Evolutionary conservation across 805 yeast species (phyloP).

Genomic region (Spathaspora gorwiae): DNA sequence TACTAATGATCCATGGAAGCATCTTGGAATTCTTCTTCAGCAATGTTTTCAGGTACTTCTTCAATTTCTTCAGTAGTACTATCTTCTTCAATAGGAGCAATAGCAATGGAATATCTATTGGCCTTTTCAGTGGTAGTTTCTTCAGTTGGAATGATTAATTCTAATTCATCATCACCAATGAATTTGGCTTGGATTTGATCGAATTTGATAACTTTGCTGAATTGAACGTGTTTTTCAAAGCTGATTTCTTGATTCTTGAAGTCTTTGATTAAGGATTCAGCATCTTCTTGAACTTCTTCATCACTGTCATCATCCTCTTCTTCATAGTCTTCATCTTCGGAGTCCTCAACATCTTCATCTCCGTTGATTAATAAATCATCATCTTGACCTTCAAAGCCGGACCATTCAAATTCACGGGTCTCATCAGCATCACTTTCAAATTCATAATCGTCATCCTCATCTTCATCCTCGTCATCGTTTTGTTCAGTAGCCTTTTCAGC

Average conservation of each 20-base stretch:
- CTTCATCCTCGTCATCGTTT: slow-evolving; percentile 6
- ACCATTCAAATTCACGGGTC: slow-evolving; percentile 9
- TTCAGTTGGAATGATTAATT: slow-evolving; percentile 37
- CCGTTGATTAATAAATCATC: slow-evolving; percentile 7
- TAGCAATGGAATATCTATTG: slow-evolving; percentile 7
- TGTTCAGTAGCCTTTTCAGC: slow-evolving; percentile 5
- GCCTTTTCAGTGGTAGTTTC: slow-evolving; percentile 15
- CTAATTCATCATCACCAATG: slow-evolving; percentile 36
- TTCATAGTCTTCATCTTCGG: slow-evolving; percentile 8
- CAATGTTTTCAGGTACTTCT: slow-evolving; percentile 8
- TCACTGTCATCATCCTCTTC: slow-evolving; percentile 18
- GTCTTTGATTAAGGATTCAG: slow-evolving; percentile 32
- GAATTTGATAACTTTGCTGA: slow-evolving; percentile 34
- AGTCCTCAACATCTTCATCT: slow-evolving; percentile 7
- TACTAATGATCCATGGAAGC: slow-evolving; percentile 10
- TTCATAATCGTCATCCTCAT: slow-evolving; percentile 5
- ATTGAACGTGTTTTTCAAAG: slow-evolving; percentile 41
- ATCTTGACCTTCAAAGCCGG: slow-evolving; percentile 11
- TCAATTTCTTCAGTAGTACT: slow-evolving; percentile 13
- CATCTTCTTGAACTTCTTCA: slow-evolving; percentile 39
- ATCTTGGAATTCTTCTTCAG: slow-evolving; percentile 9
- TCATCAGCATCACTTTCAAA: slow-evolving; percentile 7
- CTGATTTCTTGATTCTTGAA: slow-evolving; percentile 36
- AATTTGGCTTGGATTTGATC: slow-evolving; percentile 36
- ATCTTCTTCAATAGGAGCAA: slow-evolving; percentile 9